Conservation (phyloP, 2,329 filamentous ascomycete genomes). For the Calycina marina region DNA sequence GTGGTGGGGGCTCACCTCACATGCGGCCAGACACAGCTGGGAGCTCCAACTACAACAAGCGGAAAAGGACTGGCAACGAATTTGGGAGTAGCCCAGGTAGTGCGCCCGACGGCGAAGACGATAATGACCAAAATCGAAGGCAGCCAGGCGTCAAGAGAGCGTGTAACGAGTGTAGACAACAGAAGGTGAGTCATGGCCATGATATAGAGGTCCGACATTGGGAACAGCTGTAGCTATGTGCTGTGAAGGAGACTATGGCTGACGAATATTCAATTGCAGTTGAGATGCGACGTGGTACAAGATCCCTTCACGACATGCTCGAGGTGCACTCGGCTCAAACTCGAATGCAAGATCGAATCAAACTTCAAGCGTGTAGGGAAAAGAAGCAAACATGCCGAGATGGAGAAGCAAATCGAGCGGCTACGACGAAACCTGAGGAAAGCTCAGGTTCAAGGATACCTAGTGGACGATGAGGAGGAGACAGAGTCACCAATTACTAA, state of each 20-base stretch:
- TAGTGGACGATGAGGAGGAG: slow-evolving; percentile 37
- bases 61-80: slow-evolving; percentile 40
- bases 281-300: slow-evolving; percentile 73
- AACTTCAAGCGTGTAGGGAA: slow-evolving; percentile 80
- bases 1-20: slow-evolving; percentile 18
- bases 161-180: slow-evolving; percentile 74
- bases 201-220: no score
- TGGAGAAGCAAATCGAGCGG: slow-evolving; percentile 69
- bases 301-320: slow-evolving; percentile 67
- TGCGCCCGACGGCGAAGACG: slow-evolving; percentile 37
- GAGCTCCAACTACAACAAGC: slow-evolving; percentile 29
- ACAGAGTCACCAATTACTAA: slow-evolving; percentile 44
- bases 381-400: slow-evolving; percentile 69
- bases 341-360: slow-evolving; percentile 74
- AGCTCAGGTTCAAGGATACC: slow-evolving; percentile 43
- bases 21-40: slow-evolving; percentile 17
- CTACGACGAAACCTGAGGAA: slow-evolving; percentile 45
- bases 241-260: slow-evolving; percentile 3
- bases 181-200: slow-evolving; percentile 48
- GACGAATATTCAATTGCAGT: slow-evolving; percentile 30
- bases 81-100: slow-evolving; percentile 49
- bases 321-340: slow-evolving; percentile 63
- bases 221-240: no score
- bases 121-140: slow-evolving; percentile 43
- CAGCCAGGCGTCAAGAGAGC: slow-evolving; percentile 62